phyloP scores from a whole-genome alignment of 2,329 filamentous ascomycete genomes.

The Trichoderma gracile region DNA sequence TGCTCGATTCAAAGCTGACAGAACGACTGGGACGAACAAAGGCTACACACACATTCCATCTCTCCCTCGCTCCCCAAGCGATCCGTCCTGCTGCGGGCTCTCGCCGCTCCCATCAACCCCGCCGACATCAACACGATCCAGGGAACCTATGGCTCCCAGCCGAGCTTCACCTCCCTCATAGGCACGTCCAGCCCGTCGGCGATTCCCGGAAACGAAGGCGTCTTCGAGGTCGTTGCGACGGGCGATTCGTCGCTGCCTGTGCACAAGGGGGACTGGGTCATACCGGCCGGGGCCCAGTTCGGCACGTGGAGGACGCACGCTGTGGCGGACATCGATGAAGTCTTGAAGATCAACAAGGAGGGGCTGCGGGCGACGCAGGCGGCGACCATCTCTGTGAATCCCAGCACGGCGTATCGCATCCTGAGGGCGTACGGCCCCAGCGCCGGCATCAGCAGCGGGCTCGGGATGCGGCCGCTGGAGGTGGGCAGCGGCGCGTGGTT shows the following conservation, averaged over 20 bases:
- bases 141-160: constrained; percentile 89
- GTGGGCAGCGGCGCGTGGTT: constrained; percentile 75
- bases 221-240: constrained; percentile 80
- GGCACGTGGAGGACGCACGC: constrained; percentile 96
- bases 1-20: constrained; percentile 1
- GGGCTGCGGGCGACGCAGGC: constrained; percentile 75
- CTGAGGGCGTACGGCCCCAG: constrained; percentile 71
- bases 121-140: constrained; percentile 98
- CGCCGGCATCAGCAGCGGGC: constrained; percentile 46
- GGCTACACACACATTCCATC: constrained; percentile 74
- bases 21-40: constrained; percentile 35
- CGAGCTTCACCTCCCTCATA: constrained; percentile 71
- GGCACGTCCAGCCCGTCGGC: constrained; percentile 76
- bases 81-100: constrained; percentile 76
- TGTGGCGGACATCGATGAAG: constrained; percentile 55
- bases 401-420: constrained; percentile 92
- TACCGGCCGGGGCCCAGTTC: constrained; percentile 78
- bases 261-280: constrained; percentile 85
- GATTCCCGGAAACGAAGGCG: constrained; percentile 86
- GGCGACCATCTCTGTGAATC: constrained; percentile 88
- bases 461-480: constrained; percentile 49
- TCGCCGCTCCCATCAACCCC: constrained; percentile 91
- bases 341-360: constrained; percentile 70
- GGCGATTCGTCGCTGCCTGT: constrained; percentile 59
- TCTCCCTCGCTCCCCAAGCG: constrained; percentile 67